Evolutionary conservation across 2,329 filamentous ascomycete genomes (phyloP).

Genomic region (Aspergillus oerlinghausenensis): DNA sequence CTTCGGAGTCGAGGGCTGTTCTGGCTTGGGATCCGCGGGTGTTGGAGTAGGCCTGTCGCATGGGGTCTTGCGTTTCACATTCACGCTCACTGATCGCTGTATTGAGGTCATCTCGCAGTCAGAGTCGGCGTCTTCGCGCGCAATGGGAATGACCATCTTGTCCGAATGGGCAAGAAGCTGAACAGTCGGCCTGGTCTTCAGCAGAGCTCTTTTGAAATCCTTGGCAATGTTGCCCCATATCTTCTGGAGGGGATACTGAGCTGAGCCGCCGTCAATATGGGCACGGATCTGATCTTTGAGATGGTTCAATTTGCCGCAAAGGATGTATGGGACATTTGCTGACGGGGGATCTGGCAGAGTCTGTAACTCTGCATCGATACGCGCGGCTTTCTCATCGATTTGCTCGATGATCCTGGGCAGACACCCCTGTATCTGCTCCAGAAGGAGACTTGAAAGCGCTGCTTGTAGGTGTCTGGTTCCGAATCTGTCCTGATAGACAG

Average conservation of each 20-base stretch:
- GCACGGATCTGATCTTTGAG: slow-evolving; percentile 54
- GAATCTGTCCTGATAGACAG: slow-evolving; percentile 41
- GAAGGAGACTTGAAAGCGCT: slow-evolving; percentile 46
- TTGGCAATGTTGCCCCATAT: slow-evolving; percentile 44
- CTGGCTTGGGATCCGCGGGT: slow-evolving; percentile 1
- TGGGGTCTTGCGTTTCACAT: slow-evolving; percentile 19
- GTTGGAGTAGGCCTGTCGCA: neutral
- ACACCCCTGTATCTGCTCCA: slow-evolving; percentile 42
- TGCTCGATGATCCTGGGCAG: slow-evolving; percentile 33
- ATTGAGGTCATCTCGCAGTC: slow-evolving; percentile 23
- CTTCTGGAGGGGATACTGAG: slow-evolving; percentile 39
- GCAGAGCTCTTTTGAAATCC: slow-evolving; percentile 49
- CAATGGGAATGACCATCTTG: slow-evolving; percentile 34
- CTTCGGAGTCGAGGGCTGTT: neutral
- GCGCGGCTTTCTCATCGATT: slow-evolving; percentile 44
- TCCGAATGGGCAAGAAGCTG: slow-evolving; percentile 23
- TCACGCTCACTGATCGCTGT: neutral
- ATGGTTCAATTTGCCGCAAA: slow-evolving; percentile 55
- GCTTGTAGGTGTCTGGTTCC: slow-evolving; percentile 50
- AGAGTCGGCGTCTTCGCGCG: slow-evolving; percentile 16
- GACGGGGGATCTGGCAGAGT: slow-evolving; percentile 62
- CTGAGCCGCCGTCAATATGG: slow-evolving; percentile 49
- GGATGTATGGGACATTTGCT: slow-evolving; percentile 60
- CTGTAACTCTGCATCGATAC: slow-evolving; percentile 53
- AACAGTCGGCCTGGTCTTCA: slow-evolving; percentile 37